These are phyloP conservation scores for Nakazawaea siamensis DNA, from an alignment of 805 yeast species.

Conservation along the genomic window DNA sequence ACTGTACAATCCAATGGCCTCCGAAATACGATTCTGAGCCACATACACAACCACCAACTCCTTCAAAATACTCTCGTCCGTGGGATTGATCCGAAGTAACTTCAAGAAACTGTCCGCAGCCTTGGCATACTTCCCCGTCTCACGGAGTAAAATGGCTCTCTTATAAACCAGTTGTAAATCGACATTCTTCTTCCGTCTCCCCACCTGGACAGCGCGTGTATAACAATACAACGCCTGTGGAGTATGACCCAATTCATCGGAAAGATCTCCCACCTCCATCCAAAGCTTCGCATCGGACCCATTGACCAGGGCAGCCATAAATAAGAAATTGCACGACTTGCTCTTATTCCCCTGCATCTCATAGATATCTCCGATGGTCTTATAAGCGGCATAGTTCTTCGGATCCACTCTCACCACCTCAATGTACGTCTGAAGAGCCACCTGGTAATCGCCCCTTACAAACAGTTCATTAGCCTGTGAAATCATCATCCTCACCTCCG, in stretches of 20 bases:
- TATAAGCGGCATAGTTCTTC: constrained; percentile 74
- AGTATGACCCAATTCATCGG: constrained; percentile 55
- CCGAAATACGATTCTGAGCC: constrained; percentile 53
- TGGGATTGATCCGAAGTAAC: constrained; percentile 47
- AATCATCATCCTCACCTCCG: constrained; percentile 59
- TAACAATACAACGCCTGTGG: constrained; percentile 79
- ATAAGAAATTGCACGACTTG: constrained; percentile 76
- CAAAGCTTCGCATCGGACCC: constrained; percentile 73
- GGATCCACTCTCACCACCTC: constrained; percentile 76
- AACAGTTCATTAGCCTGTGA: constrained; percentile 78
- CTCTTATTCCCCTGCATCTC: constrained; percentile 55
- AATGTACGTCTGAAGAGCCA: constrained; percentile 50
- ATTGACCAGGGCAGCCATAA: constrained; percentile 70
- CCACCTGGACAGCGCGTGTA: constrained; percentile 47
- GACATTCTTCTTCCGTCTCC: constrained; percentile 26
- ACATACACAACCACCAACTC: constrained; percentile 48
- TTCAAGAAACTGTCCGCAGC: constrained; percentile 69
- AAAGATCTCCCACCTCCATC: constrained; percentile 65
- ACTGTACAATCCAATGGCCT: constrained; percentile 67
- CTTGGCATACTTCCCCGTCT: constrained; percentile 56
- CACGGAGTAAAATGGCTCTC: constrained; percentile 60
- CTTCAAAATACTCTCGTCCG: constrained; percentile 49
- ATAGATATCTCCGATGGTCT: constrained; percentile 81
- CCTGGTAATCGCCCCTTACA: constrained; percentile 52
- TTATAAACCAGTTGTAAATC: constrained; percentile 51